Base-by-base conservation (phyloP, 108 stramenopile species). In the Craspedostauros australis region DNA sequence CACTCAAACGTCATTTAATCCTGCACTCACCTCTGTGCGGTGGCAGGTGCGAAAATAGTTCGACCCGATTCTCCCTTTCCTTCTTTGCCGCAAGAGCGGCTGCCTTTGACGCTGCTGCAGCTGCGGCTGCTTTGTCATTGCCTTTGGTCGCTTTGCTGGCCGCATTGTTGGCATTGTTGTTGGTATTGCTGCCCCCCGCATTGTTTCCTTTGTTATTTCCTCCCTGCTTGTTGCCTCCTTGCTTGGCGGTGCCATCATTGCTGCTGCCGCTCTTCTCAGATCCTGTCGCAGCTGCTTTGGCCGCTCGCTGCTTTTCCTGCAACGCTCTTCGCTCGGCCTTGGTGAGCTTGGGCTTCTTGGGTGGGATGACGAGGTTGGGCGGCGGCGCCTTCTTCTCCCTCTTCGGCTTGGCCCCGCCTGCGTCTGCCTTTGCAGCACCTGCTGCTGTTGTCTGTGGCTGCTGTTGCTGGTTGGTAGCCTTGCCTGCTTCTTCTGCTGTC, bases 241-340 rank as follows among this genome's bases (percentile, higher is more conserved):
- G 12, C 23, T 63, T 45, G 34, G 39, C 36, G 39, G 39, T 46
- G 18, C 46, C 54, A 19, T 29, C 38, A 11, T 25, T 54, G 37
- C 21, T 18, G 39, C 22, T 53, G 29, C 23, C 30, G 37, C 16
- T 44, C 12, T 15, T 41, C 52, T 44, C 70, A 45, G 26, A 60
- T 61, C n/a, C 31, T 49, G 9, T 49, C 27, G 43, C 66, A 11
- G 65, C 85, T 24, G 73, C 79, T 78, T 97, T 97, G 39, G 91
- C 94, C 6, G 95, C 95, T 32, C 93, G 74, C 65, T 96, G 93
- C 47, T 75, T 59, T 68, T 95, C 95, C 68, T 96, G 96, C 40
- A 91, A 57, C 16, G 86, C 96, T 8, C 94, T 72, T 46, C 94
- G 82, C 68, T 96, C 96, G 4, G 93, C 93, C 66, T 98, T 96